Evolutionary conservation across 345 rosid genomes (phyloP).

Genomic region (Mangifera indica): DNA sequence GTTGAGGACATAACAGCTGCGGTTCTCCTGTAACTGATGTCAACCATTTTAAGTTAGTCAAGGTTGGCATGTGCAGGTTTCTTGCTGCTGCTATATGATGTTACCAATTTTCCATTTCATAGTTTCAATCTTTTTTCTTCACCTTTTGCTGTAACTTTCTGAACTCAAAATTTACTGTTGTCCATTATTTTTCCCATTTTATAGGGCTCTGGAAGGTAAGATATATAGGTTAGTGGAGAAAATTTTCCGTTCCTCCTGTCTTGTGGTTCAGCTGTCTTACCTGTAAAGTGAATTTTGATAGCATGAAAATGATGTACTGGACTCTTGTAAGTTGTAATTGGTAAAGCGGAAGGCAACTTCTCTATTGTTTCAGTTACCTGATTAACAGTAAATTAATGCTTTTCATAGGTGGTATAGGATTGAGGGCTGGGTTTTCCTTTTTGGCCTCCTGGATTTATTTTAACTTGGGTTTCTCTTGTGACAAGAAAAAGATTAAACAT

Average conservation of each 20-base stretch:
- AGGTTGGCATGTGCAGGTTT: conserved; percentile 49
- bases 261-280: conserved; percentile 30
- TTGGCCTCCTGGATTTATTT: neutral
- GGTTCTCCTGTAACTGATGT: conserved; percentile 46
- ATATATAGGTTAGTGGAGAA: conserved; percentile 41
- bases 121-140: conserved; percentile 21
- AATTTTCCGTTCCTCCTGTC: conserved; percentile 23
- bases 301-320: conserved; percentile 45
- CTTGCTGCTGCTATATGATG: conserved; percentile 35
- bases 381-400: conserved; percentile 13
- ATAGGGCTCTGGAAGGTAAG: conserved; percentile 39
- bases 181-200: conserved; percentile 27
- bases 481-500: no score
- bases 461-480: neutral
- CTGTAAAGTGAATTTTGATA: conserved; percentile 74
- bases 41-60: conserved; percentile 40
- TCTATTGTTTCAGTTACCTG: conserved; percentile 28
- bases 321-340: conserved; percentile 71
- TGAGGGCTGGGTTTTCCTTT: neutral
- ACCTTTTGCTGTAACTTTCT: conserved; percentile 15
- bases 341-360: conserved; percentile 33
- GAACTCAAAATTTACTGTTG: conserved; percentile 33
- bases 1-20: conserved; percentile 32
- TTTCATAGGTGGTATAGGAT: neutral
- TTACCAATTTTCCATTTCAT: conserved; percentile 30